phyloP scores from a whole-genome alignment of 2,329 filamentous ascomycete genomes.

The Falciphora oryzae region DNA sequence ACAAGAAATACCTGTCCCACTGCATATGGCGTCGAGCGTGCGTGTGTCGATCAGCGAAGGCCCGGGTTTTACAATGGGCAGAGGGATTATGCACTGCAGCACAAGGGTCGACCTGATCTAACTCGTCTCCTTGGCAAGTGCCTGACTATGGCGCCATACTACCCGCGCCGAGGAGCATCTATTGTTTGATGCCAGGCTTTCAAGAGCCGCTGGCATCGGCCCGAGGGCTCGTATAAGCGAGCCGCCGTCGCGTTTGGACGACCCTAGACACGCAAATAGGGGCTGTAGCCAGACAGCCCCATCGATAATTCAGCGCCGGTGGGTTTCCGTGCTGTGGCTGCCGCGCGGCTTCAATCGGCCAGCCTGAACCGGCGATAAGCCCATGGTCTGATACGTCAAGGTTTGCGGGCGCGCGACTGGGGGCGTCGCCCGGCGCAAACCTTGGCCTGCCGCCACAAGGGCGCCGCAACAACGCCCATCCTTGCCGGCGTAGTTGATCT shows the following conservation, averaged over 20 bases:
- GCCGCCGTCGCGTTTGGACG: neutral
- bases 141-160: no score
- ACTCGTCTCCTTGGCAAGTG: no score
- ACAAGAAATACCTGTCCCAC: no score
- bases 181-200: no score
- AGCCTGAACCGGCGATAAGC: no score
- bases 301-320: neutral
- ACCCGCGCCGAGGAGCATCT: neutral
- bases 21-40: no score
- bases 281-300: neutral
- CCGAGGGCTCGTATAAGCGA: neutral
- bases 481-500: neutral
- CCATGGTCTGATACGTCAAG: neutral
- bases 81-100: no score
- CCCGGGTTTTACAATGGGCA: no score
- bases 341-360: neutral
- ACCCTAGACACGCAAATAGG: neutral
- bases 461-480: no score
- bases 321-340: no score
- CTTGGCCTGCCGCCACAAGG: neutral
- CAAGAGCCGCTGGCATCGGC: neutral
- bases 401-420: neutral
- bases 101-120: neutral
- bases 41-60: no score
- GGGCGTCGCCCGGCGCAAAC: neutral